Evolutionary conservation across 2,329 filamentous ascomycete species (phyloP), one percentile per base, ranked within the genome.

Genomic region (Aspergillus viridinutans): DNA sequence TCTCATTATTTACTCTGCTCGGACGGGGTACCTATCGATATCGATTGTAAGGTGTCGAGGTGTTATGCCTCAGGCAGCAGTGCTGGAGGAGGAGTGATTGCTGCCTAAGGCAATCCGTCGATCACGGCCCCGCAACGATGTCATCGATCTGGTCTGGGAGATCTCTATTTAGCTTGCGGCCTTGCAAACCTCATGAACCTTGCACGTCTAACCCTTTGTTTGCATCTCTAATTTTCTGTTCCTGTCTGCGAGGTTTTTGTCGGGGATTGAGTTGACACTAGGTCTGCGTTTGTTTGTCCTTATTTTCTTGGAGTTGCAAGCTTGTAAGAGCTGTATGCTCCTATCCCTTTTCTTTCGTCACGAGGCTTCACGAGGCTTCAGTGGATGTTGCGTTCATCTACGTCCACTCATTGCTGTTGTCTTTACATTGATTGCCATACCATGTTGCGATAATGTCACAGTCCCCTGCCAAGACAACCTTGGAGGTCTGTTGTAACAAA

Each of bases 111-210:
- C 59, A 57, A 3, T 1, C 8, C 23, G 58, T 52, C 52, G 57
- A 58, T 60, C 54, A 26, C 23, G 51, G 52, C 61, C 57, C 50
- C 59, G 49, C 52, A 60, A 59, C 53, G 58, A 64, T 64, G 62
- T 67, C 64, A 64, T 65, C 56, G 58, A 63, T 63, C 56, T 47
- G 8, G 20, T 21, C 14, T 12, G 2, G 7, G 3, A 45, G 2
- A 23, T 21, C 10, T 12, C n/a, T 1, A 17, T 17, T 17, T 7
- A 38, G 32, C 32, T 38, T 38, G 32, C 14, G 12, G 4, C 4
- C 32, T 35, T 35, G 32, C 12, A 35, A 35, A 4, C 32, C 17
- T 35, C 32, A 14, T 38, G 14, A 38, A 38, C 14, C 5, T 38
- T 38, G 14, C 32, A 17, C 14, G 2, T 38, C 5, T 43, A 20